These are phyloP conservation scores for Neurospora sp. DNA, from an alignment of 495 filamentous ascomycete species.

Conservation along the genomic window DNA sequence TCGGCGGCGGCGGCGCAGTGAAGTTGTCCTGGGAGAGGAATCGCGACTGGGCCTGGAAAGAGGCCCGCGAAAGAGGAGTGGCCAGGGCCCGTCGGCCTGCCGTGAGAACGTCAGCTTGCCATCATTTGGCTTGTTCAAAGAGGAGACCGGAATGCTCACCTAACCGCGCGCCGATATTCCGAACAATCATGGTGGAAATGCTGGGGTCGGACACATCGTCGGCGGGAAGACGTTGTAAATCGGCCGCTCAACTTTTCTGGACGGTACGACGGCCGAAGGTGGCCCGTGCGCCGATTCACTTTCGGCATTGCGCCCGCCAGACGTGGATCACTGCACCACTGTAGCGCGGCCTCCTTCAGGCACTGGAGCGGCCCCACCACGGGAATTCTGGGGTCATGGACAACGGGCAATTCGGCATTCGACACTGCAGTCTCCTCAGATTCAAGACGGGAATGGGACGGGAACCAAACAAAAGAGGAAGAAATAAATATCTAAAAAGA, in stretches of 20 bases:
- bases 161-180: conserved; percentile 40
- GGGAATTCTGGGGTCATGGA: background rate
- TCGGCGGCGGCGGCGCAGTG: conserved; percentile 3
- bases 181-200: conserved; percentile 38
- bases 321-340: background rate
- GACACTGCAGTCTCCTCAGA: background rate
- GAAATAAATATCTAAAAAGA: background rate
- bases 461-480: background rate
- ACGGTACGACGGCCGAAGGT: conserved; percentile 1
- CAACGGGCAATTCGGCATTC: background rate
- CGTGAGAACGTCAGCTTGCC: conserved; percentile 11
- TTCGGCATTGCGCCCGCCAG: background rate
- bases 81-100: conserved; percentile 39
- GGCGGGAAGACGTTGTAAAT: background rate
- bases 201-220: conserved; percentile 8
- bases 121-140: background rate
- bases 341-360: background rate
- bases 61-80: conserved; percentile 27
- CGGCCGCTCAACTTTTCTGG: conserved; percentile 21
- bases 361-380: background rate
- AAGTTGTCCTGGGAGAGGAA: conserved; percentile 7
- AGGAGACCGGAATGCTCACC: conserved; percentile 19
- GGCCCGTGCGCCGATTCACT: conserved; percentile 13
- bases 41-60: conserved; percentile 23
- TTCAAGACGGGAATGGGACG: background rate